Percentiles rank a stretch among this genome's conserved stretches.
Conservation (phyloP, 345 rosid species). For the Eucalyptus pauciflora region DNA sequence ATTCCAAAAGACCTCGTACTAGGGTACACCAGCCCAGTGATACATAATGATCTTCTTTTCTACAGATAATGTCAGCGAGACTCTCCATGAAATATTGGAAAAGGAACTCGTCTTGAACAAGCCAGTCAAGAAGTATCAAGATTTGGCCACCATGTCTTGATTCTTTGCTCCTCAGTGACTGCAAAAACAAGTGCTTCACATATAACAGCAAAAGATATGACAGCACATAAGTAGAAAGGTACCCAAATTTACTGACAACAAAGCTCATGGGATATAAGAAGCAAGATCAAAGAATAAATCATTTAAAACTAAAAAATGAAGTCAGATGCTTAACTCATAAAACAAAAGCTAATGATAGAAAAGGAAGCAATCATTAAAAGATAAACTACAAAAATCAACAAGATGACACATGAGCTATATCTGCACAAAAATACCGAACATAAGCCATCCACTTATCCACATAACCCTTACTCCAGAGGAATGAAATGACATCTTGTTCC, state of each 20-base stretch:
- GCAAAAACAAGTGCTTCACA: background rate
- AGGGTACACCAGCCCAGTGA: conserved; percentile 83
- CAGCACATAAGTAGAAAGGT: background rate
- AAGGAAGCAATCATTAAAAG: background rate
- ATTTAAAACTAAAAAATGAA: background rate
- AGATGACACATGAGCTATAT: background rate
- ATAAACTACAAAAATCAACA: background rate
- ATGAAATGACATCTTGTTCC: background rate
- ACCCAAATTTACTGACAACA: background rate
- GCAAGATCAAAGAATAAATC: background rate
- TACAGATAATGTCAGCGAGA: conserved; percentile 28
- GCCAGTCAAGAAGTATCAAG: conserved; percentile 52
- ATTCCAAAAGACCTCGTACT: conserved; percentile 49
- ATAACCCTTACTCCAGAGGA: background rate
- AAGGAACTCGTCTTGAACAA: conserved; percentile 57
- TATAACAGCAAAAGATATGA: background rate
- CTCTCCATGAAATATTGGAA: conserved; percentile 34
- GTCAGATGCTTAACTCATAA: background rate
- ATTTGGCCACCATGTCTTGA: conserved; percentile 35
- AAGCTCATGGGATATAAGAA: background rate
- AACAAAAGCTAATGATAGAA: background rate
- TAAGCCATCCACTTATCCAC: background rate
- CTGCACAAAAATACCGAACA: background rate
- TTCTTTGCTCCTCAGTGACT: conserved; percentile 55
- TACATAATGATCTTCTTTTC: conserved; percentile 58